Percentiles rank a stretch among this genome's conserved stretches.
Evolutionary conservation across 2,329 filamentous ascomycete species (phyloP).

Genomic region (Cordyceps cicadae): DNA sequence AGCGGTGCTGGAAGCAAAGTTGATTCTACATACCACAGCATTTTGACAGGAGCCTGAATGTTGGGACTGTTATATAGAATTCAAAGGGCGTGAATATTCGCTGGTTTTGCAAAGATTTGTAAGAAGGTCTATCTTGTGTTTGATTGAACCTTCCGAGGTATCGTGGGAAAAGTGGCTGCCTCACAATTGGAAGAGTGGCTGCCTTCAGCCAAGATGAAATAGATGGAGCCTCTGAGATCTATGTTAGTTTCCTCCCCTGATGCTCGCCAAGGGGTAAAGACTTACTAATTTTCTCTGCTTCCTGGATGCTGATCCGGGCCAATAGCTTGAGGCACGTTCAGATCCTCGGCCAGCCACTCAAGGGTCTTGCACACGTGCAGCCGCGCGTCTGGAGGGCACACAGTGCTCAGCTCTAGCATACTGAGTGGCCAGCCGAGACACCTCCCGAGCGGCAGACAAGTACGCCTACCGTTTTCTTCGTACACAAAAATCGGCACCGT

Average conservation of each 20-base stretch:
- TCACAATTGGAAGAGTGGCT: neutral
- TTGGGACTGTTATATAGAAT: neutral
- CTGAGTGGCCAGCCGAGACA: constrained; percentile 19
- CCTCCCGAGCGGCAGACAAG: constrained; percentile 17
- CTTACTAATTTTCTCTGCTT: constrained; percentile 13
- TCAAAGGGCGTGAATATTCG: neutral
- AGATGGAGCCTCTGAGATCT: constrained; percentile 6
- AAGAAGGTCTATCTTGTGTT: neutral
- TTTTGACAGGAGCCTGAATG: neutral
- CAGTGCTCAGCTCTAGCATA: constrained; percentile 13
- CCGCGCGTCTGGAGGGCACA: constrained; percentile 11
- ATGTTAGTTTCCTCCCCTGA: neutral
- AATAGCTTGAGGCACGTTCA: constrained; percentile 17
- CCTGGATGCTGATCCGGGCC: constrained; percentile 7
- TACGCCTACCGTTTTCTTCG: neutral
- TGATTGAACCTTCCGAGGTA: neutral
- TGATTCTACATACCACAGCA: neutral
- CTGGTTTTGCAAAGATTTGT: neutral
- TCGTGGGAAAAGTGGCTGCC: neutral
- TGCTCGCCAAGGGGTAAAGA: neutral
- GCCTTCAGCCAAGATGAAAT: constrained; percentile 9
- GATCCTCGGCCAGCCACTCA: constrained; percentile 16
- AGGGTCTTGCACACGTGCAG: constrained; percentile 14
- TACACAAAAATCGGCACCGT: constrained; percentile 16
- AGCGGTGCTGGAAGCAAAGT: neutral